Percentiles rank a stretch among this genome's conserved stretches.
Conservation (phyloP, 176 grass and related monocot species). For the Oryza meyeriana region DNA sequence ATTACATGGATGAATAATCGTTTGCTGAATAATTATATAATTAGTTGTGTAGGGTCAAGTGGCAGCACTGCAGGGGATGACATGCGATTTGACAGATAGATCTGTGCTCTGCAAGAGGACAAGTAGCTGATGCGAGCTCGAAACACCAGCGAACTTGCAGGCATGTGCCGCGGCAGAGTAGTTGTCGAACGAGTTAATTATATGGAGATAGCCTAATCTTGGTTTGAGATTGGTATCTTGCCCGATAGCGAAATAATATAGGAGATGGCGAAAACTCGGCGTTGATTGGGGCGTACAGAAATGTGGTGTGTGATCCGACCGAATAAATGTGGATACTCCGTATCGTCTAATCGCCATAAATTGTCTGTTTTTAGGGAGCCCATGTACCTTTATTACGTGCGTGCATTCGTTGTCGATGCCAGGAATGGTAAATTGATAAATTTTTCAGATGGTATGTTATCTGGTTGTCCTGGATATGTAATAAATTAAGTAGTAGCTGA, state of each 20-base stretch:
- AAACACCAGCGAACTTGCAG: slow-evolving; percentile 14
- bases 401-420: not conserved
- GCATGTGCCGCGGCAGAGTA: slow-evolving; percentile 1
- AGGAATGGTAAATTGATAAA: not conserved
- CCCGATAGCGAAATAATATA: not conserved
- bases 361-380: not conserved
- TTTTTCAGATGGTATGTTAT: not conserved
- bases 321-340: not conserved
- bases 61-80: slow-evolving; percentile 3
- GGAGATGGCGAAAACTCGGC: slow-evolving; percentile 14
- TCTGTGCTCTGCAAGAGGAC: not conserved
- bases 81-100: slow-evolving; percentile 16
- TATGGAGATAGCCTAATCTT: not conserved
- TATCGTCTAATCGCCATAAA: not conserved
- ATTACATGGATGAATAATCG: not conserved
- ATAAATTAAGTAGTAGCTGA: not conserved
- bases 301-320: not conserved
- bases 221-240: not conserved
- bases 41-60: slow-evolving; percentile 14
- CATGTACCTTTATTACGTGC: not conserved
- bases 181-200: not conserved
- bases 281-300: not conserved
- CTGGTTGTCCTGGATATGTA: not conserved
- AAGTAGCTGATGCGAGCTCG: not conserved
- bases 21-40: not conserved